Percentiles rank a stretch among this genome's conserved stretches.
Conservation (phyloP, 768 basidiomycete genomes). For the Cubamyces lactineus region DNA sequence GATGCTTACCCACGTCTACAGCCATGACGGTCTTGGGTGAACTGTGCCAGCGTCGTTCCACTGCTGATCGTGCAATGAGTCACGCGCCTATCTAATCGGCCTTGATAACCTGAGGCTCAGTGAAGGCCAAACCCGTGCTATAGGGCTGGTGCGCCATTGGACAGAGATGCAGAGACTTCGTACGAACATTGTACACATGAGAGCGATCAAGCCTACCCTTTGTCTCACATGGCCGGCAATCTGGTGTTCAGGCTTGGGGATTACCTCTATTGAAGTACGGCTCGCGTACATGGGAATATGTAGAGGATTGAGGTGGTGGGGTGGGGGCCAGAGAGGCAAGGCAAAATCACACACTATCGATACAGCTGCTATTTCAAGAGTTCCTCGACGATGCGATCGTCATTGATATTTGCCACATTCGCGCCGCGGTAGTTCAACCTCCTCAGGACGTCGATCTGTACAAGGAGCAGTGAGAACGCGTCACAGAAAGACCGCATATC, state of each 20-base stretch:
- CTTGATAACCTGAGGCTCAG: no score
- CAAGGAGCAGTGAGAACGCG: conserved; percentile 1
- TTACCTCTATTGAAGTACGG: background rate
- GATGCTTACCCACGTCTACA: background rate
- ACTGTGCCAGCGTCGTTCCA: background rate
- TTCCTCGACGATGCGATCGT: conserved; percentile 87
- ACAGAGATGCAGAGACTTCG: no score
- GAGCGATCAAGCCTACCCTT: no score
- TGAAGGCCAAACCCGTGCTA: no score
- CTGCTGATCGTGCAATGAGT: background rate
- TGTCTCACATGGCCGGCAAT: no score
- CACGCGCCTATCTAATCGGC: conserved; percentile 11
- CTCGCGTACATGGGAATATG: background rate
- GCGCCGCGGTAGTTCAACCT: conserved; percentile 86
- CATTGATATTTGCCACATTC: conserved; percentile 78
- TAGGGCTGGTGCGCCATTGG: no score
- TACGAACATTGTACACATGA: no score
- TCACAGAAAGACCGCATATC: no score
- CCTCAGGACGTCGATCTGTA: conserved; percentile 84
- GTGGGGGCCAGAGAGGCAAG: background rate
- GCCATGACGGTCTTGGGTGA: background rate
- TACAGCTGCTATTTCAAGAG: conserved; percentile 60
- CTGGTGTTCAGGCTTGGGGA: background rate
- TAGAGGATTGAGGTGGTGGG: conserved; percentile 1
- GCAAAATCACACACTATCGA: conserved; percentile 10